These are phyloP conservation scores for Aspergillus asperescens DNA, from an alignment of 495 filamentous ascomycete species.

Conservation along the genomic window DNA sequence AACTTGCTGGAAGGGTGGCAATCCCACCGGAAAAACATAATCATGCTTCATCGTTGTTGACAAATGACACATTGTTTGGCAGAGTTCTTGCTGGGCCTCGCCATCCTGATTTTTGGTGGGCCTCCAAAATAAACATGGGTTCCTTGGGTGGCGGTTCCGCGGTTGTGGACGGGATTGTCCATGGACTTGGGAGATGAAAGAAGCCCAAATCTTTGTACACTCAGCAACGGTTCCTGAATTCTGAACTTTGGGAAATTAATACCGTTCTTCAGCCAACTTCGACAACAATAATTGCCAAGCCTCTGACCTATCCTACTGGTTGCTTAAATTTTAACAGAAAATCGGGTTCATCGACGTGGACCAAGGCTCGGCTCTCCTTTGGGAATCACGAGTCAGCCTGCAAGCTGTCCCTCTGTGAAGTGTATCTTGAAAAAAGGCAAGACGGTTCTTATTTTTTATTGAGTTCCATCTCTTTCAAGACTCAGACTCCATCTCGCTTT, in stretches of 20 bases:
- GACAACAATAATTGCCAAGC: too few relatives aligned
- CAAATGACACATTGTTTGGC: not conserved
- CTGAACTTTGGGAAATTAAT: too few relatives aligned
- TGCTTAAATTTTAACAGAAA: too few relatives aligned
- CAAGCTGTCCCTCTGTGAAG: not conserved
- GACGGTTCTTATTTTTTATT: not conserved
- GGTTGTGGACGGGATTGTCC: slow-evolving; percentile 12
- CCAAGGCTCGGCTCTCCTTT: not conserved
- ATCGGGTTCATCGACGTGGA: too few relatives aligned
- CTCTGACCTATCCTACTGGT: too few relatives aligned
- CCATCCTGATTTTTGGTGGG: not conserved
- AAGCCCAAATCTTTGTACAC: not conserved
- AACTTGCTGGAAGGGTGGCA: not conserved
- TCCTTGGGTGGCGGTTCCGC: slow-evolving; percentile 15
- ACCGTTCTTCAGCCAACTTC: too few relatives aligned
- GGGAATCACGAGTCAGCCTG: too few relatives aligned
- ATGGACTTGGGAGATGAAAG: slow-evolving; percentile 4
- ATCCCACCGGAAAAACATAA: too few relatives aligned
- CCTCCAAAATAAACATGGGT: slow-evolving; percentile 20
- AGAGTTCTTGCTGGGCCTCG: not conserved
- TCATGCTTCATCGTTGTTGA: not conserved
- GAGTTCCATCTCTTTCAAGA: not conserved
- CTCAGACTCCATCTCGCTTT: too few relatives aligned
- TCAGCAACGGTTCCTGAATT: not conserved
- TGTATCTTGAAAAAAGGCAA: not conserved